These are phyloP conservation scores for Microcos paniculata DNA, from an alignment of 345 rosid genomes.

Conservation along the genomic window DNA sequence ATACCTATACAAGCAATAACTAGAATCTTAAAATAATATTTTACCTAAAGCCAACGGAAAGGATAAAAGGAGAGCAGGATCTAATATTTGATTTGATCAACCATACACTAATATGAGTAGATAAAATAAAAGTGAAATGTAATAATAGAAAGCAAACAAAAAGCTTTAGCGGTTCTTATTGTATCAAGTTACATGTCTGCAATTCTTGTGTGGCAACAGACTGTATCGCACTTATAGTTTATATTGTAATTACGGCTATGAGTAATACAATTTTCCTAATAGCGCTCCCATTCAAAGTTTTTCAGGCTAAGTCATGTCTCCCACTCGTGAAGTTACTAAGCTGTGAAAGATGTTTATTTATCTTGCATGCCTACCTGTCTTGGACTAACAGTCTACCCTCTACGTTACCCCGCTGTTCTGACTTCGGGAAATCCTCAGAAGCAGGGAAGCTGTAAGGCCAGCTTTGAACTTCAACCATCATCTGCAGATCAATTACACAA, in stretches of 20 bases:
- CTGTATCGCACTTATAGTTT: not conserved
- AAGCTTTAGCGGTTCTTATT: not conserved
- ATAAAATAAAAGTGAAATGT: not conserved
- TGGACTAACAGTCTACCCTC: conserved; percentile 63
- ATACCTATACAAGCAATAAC: conserved; percentile 42
- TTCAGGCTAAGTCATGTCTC: not conserved
- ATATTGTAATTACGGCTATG: not conserved
- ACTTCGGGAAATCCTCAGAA: conserved; percentile 70
- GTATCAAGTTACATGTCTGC: not conserved
- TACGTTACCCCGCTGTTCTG: conserved; percentile 70
- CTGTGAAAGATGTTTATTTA: not conserved
- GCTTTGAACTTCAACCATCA: conserved; percentile 62
- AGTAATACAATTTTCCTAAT: conserved; percentile 7
- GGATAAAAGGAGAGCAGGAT: not conserved
- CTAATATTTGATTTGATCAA: not conserved
- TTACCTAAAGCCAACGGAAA: not conserved
- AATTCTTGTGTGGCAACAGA: not conserved
- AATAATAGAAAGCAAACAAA: not conserved
- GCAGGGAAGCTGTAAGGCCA: conserved; percentile 96
- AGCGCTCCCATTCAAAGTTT: not conserved
- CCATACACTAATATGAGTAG: not conserved
- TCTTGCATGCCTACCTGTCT: conserved; percentile 49
- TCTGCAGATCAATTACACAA: conserved; percentile 36
- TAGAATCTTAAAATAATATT: conserved; percentile 5
- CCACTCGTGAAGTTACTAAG: not conserved